Evolutionary conservation across 2,329 filamentous ascomycete genomes (phyloP).

Genomic region (Trichoderma sp.): DNA sequence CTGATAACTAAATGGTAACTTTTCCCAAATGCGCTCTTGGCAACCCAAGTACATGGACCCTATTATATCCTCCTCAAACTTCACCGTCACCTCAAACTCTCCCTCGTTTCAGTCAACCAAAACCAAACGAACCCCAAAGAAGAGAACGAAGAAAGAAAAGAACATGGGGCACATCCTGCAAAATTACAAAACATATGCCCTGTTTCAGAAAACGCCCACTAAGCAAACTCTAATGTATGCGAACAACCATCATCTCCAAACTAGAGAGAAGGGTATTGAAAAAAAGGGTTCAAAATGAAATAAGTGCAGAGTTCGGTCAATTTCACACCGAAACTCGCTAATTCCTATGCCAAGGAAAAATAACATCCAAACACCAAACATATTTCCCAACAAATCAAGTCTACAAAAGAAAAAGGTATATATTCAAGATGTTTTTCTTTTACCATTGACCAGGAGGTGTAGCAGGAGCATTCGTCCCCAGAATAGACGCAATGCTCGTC

Average conservation of each 20-base stretch:
- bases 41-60: neutral
- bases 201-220: neutral
- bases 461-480: conserved; percentile 29
- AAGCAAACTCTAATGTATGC: neutral
- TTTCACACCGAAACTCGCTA: neutral
- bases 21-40: neutral
- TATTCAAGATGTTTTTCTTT: neutral
- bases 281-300: neutral
- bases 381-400: neutral
- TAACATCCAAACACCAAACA: neutral
- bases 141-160: neutral
- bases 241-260: neutral
- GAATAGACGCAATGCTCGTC: conserved; percentile 62
- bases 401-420: neutral
- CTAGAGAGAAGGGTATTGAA: neutral
- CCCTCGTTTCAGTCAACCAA: neutral
- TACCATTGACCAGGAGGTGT: neutral
- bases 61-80: neutral
- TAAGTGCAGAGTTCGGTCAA: neutral
- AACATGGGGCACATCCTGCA: neutral
- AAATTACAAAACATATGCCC: neutral
- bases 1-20: neutral
- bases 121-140: neutral
- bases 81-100: neutral
- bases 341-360: neutral